Evolutionary conservation across 202 grass and related monocot genomes (phyloP), one percentile per base, ranked within the genome.

Genomic region (Setaria italica): DNA sequence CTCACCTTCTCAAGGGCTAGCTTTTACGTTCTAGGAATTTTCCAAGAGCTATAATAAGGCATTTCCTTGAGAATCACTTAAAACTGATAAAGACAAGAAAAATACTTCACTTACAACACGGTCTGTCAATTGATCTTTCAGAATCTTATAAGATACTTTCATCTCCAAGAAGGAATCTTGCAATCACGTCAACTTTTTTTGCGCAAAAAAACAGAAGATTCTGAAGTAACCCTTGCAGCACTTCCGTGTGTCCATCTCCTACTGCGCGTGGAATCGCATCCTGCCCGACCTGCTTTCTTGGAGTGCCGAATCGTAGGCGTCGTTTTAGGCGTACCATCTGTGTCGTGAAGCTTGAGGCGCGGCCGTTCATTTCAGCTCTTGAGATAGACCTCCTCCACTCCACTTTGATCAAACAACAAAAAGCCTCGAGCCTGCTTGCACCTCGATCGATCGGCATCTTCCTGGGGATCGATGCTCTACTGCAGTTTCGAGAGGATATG

Each of bases 171-270:
- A 32, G 14, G 70, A 19, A 53, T 73, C 70, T 34, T 73, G 29
- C 19, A 34, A 73, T 5, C 47, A 19, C 47, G 47, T 19, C 47
- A 73, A 11, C 7, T 53, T 51, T 51, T 33, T 1, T 25, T 25
- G 25, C 47, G 14, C 46, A 34, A 8, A 49, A 33, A 12, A 53
- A 17, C 14, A 32, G 4, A 34, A 51, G 46, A 72, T 19, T 9
- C 29, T 34, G 7, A 34, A 19, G 7, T 19, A 15, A 34, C 30
- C 30, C 76, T 80, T 66, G 74, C 84, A 62, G 59, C 20, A 37
- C 34, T 14, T 67, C 34, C 77, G 83, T 85, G 83, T 56, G 74
- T 35, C 29, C 7, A 47, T 39, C 47, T 56, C 45, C 51, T 14
- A 62, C 19, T 41, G 42, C 30, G 12, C 46, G 13, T 72, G 20